phyloP scores from a whole-genome alignment of 495 filamentous ascomycete species.

The Usnea hakonensis region DNA sequence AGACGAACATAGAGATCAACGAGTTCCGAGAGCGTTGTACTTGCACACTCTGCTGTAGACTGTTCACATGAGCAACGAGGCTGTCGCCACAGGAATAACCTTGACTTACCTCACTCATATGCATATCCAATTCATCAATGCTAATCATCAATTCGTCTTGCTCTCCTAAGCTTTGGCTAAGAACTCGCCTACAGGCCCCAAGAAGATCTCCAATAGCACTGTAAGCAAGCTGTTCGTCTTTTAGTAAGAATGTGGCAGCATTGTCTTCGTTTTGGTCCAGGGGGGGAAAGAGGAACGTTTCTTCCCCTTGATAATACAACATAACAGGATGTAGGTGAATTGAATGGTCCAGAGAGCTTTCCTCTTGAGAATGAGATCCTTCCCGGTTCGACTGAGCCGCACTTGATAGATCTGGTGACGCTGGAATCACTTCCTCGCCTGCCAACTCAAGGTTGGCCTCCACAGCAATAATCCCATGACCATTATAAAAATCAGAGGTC shows the following conservation, averaged over 20 bases:
- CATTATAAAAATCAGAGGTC: background rate
- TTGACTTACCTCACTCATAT: constrained; percentile 61
- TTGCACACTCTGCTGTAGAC: constrained; percentile 10
- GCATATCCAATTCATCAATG: constrained; percentile 59
- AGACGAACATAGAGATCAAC: constrained; percentile 51
- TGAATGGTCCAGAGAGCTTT: background rate
- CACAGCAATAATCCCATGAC: background rate
- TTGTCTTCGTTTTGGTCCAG: constrained; percentile 47
- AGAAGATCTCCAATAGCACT: constrained; percentile 54
- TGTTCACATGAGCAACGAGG: constrained; percentile 5
- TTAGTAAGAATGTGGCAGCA: constrained; percentile 64
- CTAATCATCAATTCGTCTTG: constrained; percentile 64
- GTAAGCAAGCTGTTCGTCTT: constrained; percentile 54
- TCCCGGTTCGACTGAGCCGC: background rate
- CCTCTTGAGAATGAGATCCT: background rate
- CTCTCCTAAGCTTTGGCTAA: constrained; percentile 56
- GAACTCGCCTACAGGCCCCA: constrained; percentile 53
- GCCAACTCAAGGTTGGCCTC: background rate
- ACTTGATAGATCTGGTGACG: background rate
- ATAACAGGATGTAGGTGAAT: constrained; percentile 42
- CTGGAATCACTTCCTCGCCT: background rate
- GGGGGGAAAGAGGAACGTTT: constrained; percentile 66
- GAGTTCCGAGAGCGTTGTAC: constrained; percentile 46
- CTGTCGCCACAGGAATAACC: background rate
- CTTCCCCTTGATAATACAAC: constrained; percentile 57